phyloP scores from a whole-genome alignment of 2,329 filamentous ascomycete genomes.

The Ophiostoma tasmaniense region DNA sequence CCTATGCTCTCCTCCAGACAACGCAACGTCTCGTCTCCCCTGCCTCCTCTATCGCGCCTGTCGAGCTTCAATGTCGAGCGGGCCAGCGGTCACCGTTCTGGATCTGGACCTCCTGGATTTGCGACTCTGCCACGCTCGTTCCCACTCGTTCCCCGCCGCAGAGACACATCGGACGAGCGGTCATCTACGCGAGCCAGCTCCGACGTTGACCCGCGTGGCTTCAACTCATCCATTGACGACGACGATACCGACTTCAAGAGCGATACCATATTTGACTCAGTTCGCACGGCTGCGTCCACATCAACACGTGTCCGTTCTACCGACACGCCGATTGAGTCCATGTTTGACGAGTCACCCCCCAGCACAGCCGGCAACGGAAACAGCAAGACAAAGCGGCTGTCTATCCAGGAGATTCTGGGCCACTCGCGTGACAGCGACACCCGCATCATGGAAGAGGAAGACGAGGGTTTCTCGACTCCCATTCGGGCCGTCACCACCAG shows the following conservation, averaged over 20 bases:
- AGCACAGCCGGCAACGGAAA: slow-evolving; percentile 45
- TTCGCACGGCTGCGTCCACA: slow-evolving; percentile 61
- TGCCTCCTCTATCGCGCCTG: slow-evolving; percentile 45
- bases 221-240: slow-evolving; percentile 57
- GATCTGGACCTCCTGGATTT: neutral
- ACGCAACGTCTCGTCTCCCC: slow-evolving; percentile 46
- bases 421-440: slow-evolving; percentile 46
- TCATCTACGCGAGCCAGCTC: slow-evolving; percentile 59
- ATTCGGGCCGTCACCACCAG: slow-evolving; percentile 26
- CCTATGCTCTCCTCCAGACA: slow-evolving; percentile 23
- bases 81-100: neutral
- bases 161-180: slow-evolving; percentile 38
- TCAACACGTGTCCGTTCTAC: slow-evolving; percentile 58
- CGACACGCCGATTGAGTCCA: slow-evolving; percentile 66
- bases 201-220: slow-evolving; percentile 57
- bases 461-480: slow-evolving; percentile 48
- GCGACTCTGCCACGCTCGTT: slow-evolving; percentile 23
- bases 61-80: slow-evolving; percentile 48
- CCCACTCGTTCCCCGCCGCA: slow-evolving; percentile 33
- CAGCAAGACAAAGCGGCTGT: slow-evolving; percentile 45
- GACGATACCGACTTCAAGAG: slow-evolving; percentile 72
- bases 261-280: slow-evolving; percentile 68
- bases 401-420: slow-evolving; percentile 51
- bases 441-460: slow-evolving; percentile 56
- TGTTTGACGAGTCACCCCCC: slow-evolving; percentile 71